These are phyloP conservation scores for Incumbomyces lentus DNA, from an alignment of 2,329 filamentous ascomycete genomes.

Conservation along the genomic window DNA sequence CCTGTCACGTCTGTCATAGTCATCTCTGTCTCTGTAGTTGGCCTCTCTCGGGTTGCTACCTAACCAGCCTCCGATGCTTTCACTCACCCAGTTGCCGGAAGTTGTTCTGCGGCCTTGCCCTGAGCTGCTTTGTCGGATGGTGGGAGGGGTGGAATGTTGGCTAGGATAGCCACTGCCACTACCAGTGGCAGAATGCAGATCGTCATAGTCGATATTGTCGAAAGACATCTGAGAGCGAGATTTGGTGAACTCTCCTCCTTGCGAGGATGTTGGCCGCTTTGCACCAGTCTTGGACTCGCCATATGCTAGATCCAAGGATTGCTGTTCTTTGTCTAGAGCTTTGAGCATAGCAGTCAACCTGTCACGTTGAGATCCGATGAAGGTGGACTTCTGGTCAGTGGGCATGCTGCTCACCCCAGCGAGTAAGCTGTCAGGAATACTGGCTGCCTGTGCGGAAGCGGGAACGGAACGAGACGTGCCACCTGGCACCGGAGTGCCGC, in stretches of 20 bases:
- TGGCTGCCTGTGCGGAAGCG: conserved; percentile 13
- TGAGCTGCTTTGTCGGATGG: conserved; percentile 1
- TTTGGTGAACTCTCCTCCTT: conserved; percentile 36
- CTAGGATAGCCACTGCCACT: conserved; percentile 33
- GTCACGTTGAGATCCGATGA: conserved; percentile 70
- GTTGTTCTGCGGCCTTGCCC: conserved; percentile 12
- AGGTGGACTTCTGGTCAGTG: conserved; percentile 57
- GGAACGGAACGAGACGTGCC: conserved; percentile 16
- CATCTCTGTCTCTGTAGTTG: conserved; percentile 1
- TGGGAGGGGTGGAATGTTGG: conserved; percentile 7
- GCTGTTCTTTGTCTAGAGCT: conserved; percentile 70
- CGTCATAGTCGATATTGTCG: conserved; percentile 74
- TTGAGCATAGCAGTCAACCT: conserved; percentile 62
- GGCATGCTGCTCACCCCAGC: conserved; percentile 52
- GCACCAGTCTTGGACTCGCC: conserved; percentile 13
- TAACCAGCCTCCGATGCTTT: conserved; percentile 16
- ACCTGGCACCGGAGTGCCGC: conserved; percentile 20
- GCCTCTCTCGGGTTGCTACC: conserved; percentile 9
- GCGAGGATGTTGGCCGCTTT: conserved; percentile 16
- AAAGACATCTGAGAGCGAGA: conserved; percentile 82
- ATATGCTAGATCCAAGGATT: conserved; percentile 42
- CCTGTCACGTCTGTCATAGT: conserved; percentile 6
- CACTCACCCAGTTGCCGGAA: conserved; percentile 17
- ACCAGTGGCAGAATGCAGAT: conserved; percentile 25
- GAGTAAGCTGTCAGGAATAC: conserved; percentile 48